These are phyloP conservation scores for Polygonum maritimum DNA, from an alignment of 148 eudicot genomes.

Conservation along the genomic window DNA sequence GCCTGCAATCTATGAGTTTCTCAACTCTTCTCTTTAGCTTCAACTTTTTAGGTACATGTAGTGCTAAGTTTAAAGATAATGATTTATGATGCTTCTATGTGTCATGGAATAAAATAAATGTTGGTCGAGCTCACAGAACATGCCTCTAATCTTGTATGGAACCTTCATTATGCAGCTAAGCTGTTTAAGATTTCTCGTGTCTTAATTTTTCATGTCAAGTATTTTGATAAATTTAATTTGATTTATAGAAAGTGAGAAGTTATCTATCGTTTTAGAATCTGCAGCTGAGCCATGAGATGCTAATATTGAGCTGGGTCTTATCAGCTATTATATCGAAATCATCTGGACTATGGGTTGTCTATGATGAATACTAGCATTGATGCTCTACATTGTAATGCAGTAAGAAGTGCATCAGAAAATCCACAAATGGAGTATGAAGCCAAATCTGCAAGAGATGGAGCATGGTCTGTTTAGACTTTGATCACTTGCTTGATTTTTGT, in stretches of 20 bases:
- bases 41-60: not conserved
- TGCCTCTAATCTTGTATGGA: not conserved
- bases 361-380: not conserved
- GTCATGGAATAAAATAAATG: not conserved
- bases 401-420: conserved; percentile 47
- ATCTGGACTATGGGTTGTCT: not conserved
- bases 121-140: not conserved
- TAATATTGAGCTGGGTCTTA: not conserved
- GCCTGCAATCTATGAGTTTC: not conserved
- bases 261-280: not conserved
- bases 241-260: not conserved
- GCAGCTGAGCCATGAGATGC: not conserved
- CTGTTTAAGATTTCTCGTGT: not conserved
- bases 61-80: not conserved
- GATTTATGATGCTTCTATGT: not conserved
- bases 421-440: conserved; percentile 96
- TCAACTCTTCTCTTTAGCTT: not conserved
- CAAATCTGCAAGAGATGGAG: conserved; percentile 97
- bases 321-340: not conserved
- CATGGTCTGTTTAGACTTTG: conserved; percentile 45
- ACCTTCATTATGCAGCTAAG: not conserved
- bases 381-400: conserved; percentile 24
- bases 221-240: not conserved
- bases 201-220: not conserved
- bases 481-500: conserved; percentile 1